These are phyloP conservation scores for Tausonia pullulans DNA, from an alignment of 1,284 basidiomycete genomes.

Conservation along the genomic window DNA sequence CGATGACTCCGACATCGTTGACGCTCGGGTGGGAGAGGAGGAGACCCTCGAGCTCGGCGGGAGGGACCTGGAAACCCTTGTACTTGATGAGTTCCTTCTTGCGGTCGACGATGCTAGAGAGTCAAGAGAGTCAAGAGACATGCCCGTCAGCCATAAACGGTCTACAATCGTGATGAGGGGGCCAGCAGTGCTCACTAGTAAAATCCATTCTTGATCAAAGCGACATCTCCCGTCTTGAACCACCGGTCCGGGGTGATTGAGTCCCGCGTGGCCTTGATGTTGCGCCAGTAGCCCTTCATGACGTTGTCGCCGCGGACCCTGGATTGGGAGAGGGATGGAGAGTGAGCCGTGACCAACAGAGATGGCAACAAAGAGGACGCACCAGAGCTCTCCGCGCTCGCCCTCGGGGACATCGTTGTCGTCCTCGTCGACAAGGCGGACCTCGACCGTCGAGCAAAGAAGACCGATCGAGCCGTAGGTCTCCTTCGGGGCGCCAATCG, in stretches of 20 bases:
- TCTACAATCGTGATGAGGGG: neutral
- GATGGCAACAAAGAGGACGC: too few relatives aligned
- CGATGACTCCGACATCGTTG: slow-evolving; percentile 61
- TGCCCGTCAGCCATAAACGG: too few relatives aligned
- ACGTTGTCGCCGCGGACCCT: slow-evolving; percentile 51
- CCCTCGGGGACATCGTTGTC: slow-evolving; percentile 44
- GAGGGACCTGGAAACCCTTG: slow-evolving; percentile 49
- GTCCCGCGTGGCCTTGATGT: slow-evolving; percentile 51
- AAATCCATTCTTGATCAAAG: slow-evolving; percentile 47
- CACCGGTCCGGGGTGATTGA: slow-evolving; percentile 53
- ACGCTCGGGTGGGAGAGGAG: slow-evolving; percentile 60
- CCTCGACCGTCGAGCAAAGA: slow-evolving; percentile 58
- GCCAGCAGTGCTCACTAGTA: slow-evolving; percentile 17
- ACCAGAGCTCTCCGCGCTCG: slow-evolving; percentile 56
- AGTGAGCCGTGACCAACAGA: too few relatives aligned
- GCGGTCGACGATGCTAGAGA: slow-evolving; percentile 30
- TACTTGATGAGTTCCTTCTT: slow-evolving; percentile 77
- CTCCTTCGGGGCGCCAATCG: slow-evolving; percentile 28
- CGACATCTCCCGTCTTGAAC: slow-evolving; percentile 78
- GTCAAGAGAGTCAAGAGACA: too few relatives aligned
- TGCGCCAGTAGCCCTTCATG: slow-evolving; percentile 51
- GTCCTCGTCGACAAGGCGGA: slow-evolving; percentile 52
- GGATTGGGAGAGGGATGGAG: too few relatives aligned
- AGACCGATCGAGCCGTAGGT: slow-evolving; percentile 49
- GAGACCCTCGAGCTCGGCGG: slow-evolving; percentile 66